Evolutionary conservation across 148 eudicot genomes (phyloP).

Genomic region (Silene latifolia): DNA sequence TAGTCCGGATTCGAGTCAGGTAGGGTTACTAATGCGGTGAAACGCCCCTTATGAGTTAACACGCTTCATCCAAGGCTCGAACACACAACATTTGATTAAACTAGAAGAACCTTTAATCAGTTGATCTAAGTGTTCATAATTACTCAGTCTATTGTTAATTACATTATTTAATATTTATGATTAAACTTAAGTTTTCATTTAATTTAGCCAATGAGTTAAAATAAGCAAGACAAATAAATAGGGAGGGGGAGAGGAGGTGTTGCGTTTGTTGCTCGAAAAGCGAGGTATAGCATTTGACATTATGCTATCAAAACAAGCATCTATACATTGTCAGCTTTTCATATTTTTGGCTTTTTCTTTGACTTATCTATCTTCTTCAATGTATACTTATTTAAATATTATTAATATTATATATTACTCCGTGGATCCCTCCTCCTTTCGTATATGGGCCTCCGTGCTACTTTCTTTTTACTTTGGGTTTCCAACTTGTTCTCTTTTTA

Average conservation of each 20-base stretch:
- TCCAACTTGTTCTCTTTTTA: constrained; percentile 17
- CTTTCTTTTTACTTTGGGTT: constrained; percentile 5
- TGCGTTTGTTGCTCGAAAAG: background rate
- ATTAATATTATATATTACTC: too few relatives aligned
- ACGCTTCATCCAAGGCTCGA: too few relatives aligned
- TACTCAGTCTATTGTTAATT: too few relatives aligned
- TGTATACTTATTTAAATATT: constrained; percentile 23
- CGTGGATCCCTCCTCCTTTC: background rate
- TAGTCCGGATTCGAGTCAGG: too few relatives aligned
- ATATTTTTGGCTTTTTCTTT: constrained; percentile 29
- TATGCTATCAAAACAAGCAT: constrained; percentile 26
- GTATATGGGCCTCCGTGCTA: constrained; percentile 13
- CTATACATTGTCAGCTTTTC: constrained; percentile 17
- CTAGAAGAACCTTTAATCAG: too few relatives aligned
- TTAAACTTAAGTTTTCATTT: too few relatives aligned
- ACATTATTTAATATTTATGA: too few relatives aligned
- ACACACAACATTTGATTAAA: too few relatives aligned
- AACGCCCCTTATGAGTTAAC: too few relatives aligned
- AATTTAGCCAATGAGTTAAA: too few relatives aligned
- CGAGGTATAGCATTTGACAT: constrained; percentile 37
- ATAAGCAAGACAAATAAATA: background rate
- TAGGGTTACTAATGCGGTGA: too few relatives aligned
- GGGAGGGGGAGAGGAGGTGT: constrained; percentile 4
- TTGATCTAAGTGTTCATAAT: too few relatives aligned
- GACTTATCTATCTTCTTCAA: constrained; percentile 13